Base-by-base conservation (phyloP, 169 alveolate species). In the Eimeria sp. region DNA sequence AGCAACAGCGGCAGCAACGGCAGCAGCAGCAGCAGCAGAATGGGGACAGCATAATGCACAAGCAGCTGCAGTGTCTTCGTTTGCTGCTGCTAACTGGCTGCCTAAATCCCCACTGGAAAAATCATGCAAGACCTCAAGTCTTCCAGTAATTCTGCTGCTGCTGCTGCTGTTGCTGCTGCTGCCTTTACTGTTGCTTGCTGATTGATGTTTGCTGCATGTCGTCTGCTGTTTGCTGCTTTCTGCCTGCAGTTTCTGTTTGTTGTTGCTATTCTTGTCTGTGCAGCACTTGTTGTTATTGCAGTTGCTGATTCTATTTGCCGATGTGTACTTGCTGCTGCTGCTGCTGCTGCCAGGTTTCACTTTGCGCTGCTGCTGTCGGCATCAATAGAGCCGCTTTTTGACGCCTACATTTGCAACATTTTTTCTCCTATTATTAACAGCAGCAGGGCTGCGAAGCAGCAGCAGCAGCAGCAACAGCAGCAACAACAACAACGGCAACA, bases 11-110 rank as follows among this genome's bases (percentile, higher is more conserved):
- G 89, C 63, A 80, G 45, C 63, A 4, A 70, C 89, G 11, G 89
- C 89, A 80, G 49, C 89, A 16, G n/a, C 70, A 49, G 89, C 89
- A 49, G 9, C 27, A 14, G 67, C 18, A 80, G 45, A 49, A 54
- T 80, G 10, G 63, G 20, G 70, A 47, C 70, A 2, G 22, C 25
- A 30, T 49, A 20, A 43, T 80, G 70, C 25, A 80, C 10, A 80
- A 80, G 89, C 89, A 80, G 89, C 63, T 80, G 89, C 30, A 80
- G 40, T 80, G 89, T 30, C 70, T 80, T 34, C 89, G 89, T 14
- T 61, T 80, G 89, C 89, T 80, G 89, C 70, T 80, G 58, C 67
- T 80, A 47, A 49, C 89, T 7, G 89, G 89, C 89, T 80, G 89
- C 30, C 70, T 80, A 16, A 80, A 49, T 61, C 89, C 61, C n/a